Evolutionary conservation across 192 early-diverging fungal genomes (phyloP).

Genomic region (Linnemannia zychae): DNA sequence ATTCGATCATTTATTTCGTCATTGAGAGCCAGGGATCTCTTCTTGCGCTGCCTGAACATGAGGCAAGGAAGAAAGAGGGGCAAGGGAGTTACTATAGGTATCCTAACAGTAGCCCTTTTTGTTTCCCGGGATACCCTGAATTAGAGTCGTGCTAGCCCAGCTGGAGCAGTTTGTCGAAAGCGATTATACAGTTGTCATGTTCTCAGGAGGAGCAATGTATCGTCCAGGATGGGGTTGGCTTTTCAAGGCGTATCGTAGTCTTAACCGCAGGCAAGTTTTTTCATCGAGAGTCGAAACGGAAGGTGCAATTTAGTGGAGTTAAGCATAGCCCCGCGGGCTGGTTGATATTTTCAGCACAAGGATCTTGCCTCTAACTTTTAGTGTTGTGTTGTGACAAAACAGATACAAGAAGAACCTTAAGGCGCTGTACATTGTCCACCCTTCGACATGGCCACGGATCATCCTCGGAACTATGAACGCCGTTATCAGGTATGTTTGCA

Average conservation of each 20-base stretch:
- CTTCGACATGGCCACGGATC: slow-evolving; percentile 85
- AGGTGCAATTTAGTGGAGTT: background rate
- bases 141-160: slow-evolving; percentile 65
- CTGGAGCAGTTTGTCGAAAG: slow-evolving; percentile 89
- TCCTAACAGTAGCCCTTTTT: slow-evolving; percentile 1
- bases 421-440: slow-evolving; percentile 92
- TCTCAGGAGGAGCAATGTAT: slow-evolving; percentile 82
- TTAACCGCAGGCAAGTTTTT: slow-evolving; percentile 77
- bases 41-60: background rate
- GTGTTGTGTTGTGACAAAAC: background rate
- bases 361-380: background rate
- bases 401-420: slow-evolving; percentile 96
- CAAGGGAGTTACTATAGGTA: no score
- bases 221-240: slow-evolving; percentile 89
- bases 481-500: slow-evolving; percentile 78
- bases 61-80: background rate
- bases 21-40: background rate
- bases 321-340: background rate
- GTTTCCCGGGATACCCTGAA: background rate
- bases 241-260: slow-evolving; percentile 84
- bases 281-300: background rate
- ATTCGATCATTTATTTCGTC: background rate
- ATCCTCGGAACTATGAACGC: slow-evolving; percentile 88
- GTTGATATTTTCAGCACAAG: background rate
- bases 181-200: slow-evolving; percentile 92